A percentile compares a stretch with the other conserved stretches of the same genome.
Evolutionary conservation across 306 rosid species (phyloP).

Genomic region (Psophocarpus tetragonolobus): DNA sequence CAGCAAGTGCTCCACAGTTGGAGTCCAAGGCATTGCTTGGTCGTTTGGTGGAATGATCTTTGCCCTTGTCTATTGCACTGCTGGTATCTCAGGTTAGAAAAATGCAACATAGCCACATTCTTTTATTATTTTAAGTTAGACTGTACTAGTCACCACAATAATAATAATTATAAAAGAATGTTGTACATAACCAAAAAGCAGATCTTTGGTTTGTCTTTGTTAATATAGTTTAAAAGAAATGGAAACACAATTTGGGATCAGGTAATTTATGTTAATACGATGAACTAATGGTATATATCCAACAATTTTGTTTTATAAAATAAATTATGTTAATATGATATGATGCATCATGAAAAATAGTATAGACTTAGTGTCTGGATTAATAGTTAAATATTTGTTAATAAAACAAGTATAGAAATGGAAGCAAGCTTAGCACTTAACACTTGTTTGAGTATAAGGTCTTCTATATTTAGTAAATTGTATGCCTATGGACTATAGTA

Average conservation of each 20-base stretch:
- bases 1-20: constrained; percentile 44
- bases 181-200: not conserved
- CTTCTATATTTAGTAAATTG: not conserved
- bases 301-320: not conserved
- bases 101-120: not conserved
- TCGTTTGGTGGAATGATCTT: constrained; percentile 54
- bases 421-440: not conserved
- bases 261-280: not conserved
- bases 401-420: not conserved
- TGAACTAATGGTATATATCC: not conserved
- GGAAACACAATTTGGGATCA: not conserved
- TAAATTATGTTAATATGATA: not conserved
- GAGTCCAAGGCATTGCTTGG: constrained; percentile 53
- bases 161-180: not conserved
- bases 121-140: not conserved
- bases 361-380: not conserved
- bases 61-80: constrained; percentile 50
- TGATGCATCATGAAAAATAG: not conserved
- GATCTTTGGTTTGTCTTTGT: not conserved
- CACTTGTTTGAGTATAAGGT: not conserved
- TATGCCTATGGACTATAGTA: not conserved
- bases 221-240: not conserved
- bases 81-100: constrained; percentile 45
- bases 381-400: not conserved
- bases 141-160: not conserved